phyloP scores from a whole-genome alignment of 1,284 basidiomycete genomes.

The Puccinia horiana region DNA sequence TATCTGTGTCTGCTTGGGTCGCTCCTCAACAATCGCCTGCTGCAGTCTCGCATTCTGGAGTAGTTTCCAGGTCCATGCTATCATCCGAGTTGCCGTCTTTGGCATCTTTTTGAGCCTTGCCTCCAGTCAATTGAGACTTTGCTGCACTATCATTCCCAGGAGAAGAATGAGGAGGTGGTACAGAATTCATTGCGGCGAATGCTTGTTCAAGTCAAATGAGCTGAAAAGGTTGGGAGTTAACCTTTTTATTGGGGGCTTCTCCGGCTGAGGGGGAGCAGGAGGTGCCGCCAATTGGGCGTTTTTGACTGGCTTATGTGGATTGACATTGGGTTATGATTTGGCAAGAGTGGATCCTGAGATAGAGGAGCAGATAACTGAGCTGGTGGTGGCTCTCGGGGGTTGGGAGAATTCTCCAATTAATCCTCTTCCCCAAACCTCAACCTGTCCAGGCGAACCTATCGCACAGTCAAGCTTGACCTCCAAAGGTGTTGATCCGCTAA shows the following conservation, averaged over 20 bases:
- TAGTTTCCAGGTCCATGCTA: conserved; percentile 44
- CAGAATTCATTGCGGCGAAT: conserved; percentile 38
- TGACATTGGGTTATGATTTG: not conserved
- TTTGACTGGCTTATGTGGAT: not conserved
- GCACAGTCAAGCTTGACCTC: no score
- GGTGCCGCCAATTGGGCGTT: not conserved
- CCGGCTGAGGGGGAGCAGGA: not conserved
- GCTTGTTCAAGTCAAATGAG: conserved; percentile 42
- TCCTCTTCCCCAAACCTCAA: no score
- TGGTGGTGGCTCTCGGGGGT: not conserved
- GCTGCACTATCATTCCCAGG: not conserved
- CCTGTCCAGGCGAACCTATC: no score
- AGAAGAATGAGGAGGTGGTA: conserved; percentile 20
- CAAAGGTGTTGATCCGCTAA: no score
- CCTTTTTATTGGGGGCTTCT: not conserved
- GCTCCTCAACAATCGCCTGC: not conserved
- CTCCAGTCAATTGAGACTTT: not conserved
- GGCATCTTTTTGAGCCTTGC: conserved; percentile 2
- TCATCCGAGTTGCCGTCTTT: conserved; percentile 34
- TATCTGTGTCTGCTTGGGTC: not conserved
- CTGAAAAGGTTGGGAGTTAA: conserved; percentile 7
- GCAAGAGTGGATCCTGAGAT: not conserved
- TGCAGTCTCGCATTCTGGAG: conserved; percentile 29
- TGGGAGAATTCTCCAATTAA: not conserved
- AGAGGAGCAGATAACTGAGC: not conserved